Evolutionary conservation across 345 rosid species (phyloP), one percentile per base, ranked within the genome.

Genomic region (Erysimum cheiranthoides): DNA sequence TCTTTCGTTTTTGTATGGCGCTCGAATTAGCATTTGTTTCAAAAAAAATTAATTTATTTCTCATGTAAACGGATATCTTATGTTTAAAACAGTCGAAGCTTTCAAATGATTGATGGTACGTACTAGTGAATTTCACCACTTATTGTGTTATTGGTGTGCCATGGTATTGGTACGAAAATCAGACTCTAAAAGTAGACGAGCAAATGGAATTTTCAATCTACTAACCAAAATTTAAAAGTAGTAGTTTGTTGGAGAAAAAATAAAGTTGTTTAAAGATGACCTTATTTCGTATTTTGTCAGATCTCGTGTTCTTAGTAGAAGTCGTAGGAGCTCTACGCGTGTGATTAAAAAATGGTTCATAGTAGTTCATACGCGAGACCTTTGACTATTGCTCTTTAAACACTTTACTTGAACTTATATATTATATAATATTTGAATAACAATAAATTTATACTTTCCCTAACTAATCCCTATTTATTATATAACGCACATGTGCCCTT

Each of bases 291-390:
- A 69, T 35, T 35, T 17, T 53, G 70, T 76, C 79, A 61, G 56
- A 34, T 61, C 32, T 76, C 42, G 74, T 69, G 74, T 76, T 75
- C 68, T 51, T 52, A 5, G 32, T 61, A 49, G 58, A 69, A 52
- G 79, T 76, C 79, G 49, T 68, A 51, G 34, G 5, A 61, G 39
- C 79, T 51, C 62, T 17, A 43, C 74, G 79, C 79, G 79, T 68
- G 70, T 76, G 58, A 68, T 52, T 76, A 21, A 51, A 21, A 60
- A 61, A 50, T 12, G 38, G 21, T 36, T 66, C 59, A n/a, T 16
- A 46, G 5, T 75, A 38, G 53, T 59, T 60, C 79, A 76, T 61
- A 76, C 74, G 70, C 58, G 40, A 52, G 32, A 68, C 62, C 64
- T 61, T 76, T 76, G 79, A 76, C 79, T 69, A 43, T 28, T 32